Base-by-base conservation (phyloP, 2,329 filamentous ascomycete species). In the Alternaria triticimaculans region DNA sequence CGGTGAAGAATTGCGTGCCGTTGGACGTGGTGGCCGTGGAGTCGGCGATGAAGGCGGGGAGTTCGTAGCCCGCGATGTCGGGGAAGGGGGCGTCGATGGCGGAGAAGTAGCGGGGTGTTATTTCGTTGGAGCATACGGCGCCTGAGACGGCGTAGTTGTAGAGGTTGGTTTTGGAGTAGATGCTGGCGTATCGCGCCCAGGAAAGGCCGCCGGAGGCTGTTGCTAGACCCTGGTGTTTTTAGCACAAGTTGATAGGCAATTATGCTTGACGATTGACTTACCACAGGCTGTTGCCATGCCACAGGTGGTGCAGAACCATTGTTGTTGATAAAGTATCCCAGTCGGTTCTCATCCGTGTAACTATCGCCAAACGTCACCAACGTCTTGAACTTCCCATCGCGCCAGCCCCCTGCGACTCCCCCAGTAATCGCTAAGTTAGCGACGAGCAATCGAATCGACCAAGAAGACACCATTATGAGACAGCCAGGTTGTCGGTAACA, bases 311-410 rank as follows among this genome's bases (percentile, higher is more conserved):
- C 83, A 6, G 82, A 80, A 45, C 87, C 88, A 55, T 79, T 78
- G 56, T 90, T 82, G 33, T 72, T 79, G 61, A 82, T 80, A 73
- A 94, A 90, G 74, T 92, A 93, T 10, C 74, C 73, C 10, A 92
- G 76, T 10, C 92, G 87, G 12, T 86, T 87, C 71, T 93, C 90
- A 73, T 94, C 92, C 1, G 90, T 92, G 73, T 91, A 94, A 78
- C 90, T 92, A 77, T 93, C 90, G 12, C 91, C 91, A 74, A 94
- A 93, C 0, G 88, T 85, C 43, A 93, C 86, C 41, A 93, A 76
- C 54, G 87, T 89, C 26, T 87, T 84, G 74, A 92, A 88, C 41
- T 83, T 81, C 30, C 80, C 78, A 44, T 84, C 66, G 44, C 74
- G 71, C 83, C 82, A 83, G 49, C 60, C 66, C 0, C 63, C 63